A percentile compares a stretch with the other conserved stretches of the same genome.
Evolutionary conservation across 495 filamentous ascomycete genomes (phyloP).

Genomic region (Penicillium ucsense): DNA sequence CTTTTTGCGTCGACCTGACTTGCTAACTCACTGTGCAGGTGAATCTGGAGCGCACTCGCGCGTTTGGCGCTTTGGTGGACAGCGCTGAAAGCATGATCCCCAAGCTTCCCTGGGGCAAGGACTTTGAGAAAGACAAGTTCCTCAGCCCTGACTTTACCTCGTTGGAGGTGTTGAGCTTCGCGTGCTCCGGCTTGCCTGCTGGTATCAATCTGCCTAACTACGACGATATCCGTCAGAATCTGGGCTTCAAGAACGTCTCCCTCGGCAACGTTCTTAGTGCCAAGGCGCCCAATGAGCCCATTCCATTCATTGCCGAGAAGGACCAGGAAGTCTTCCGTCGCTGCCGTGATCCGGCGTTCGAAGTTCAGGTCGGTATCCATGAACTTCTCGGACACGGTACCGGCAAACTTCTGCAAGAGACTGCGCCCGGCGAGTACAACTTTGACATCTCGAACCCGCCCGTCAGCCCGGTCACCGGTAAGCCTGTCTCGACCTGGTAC

Average conservation of each 20-base stretch:
- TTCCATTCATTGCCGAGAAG: constrained; percentile 71
- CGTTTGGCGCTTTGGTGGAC: constrained; percentile 80
- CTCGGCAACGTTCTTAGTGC: constrained; percentile 85
- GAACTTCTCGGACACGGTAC: constrained; percentile 95
- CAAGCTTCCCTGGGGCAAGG: constrained; percentile 74
- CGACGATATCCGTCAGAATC: constrained; percentile 82
- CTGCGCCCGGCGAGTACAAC: constrained; percentile 69
- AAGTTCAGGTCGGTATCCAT: constrained; percentile 92
- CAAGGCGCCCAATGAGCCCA: constrained; percentile 78
- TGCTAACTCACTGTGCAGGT: constrained; percentile 33
- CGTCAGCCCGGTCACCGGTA: constrained; percentile 63
- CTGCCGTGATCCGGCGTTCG: constrained; percentile 77
- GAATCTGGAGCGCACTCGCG: constrained; percentile 77
- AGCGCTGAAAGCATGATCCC: constrained; percentile 75
- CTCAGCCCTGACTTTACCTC: constrained; percentile 90
- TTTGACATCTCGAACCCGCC: constrained; percentile 76
- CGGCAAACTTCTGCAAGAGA: constrained; percentile 90
- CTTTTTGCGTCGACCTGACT: constrained; percentile 8
- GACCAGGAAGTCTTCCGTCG: constrained; percentile 71
- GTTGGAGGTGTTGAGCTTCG: constrained; percentile 64
- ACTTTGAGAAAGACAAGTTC: constrained; percentile 94
- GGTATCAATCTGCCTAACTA: constrained; percentile 82
- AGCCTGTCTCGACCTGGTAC: constrained; percentile 78
- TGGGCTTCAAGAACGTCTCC: constrained; percentile 98
- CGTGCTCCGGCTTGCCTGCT: constrained; percentile 74